These are phyloP conservation scores for Chalciporus pseudorubinellus DNA, from an alignment of 768 basidiomycete genomes.

Conservation along the genomic window DNA sequence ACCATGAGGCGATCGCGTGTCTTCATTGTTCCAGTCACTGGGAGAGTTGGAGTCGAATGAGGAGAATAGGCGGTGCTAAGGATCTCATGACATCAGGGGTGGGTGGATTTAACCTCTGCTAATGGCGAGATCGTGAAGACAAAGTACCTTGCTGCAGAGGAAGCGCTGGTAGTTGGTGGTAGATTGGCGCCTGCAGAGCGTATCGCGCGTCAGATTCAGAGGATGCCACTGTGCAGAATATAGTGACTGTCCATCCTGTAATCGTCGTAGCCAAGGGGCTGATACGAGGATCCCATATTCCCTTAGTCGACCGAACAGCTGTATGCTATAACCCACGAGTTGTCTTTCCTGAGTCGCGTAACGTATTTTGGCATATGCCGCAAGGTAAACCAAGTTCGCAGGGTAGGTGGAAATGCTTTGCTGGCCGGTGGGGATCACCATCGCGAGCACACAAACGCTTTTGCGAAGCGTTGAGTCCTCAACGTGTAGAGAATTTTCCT, in stretches of 20 bases:
- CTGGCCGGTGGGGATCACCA: neutral
- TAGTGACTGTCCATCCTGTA: conserved; percentile 20
- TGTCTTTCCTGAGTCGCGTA: conserved; percentile 3
- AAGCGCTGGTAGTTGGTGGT: neutral
- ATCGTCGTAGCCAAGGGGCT: neutral
- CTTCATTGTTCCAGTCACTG: neutral
- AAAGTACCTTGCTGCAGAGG: conserved; percentile 7
- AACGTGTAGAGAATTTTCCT: too few species aligned
- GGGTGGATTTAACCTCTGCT: conserved; percentile 21
- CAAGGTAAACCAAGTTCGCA: neutral
- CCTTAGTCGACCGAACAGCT: neutral
- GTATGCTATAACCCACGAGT: neutral
- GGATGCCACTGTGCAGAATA: neutral
- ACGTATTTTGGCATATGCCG: conserved; percentile 1
- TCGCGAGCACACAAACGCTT: neutral
- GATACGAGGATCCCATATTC: neutral
- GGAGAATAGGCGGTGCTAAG: conserved; percentile 12
- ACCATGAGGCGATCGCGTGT: conserved; percentile 33
- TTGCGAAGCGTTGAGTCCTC: too few species aligned
- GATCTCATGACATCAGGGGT: conserved; percentile 19
- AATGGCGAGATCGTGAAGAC: conserved; percentile 19
- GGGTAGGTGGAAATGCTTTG: neutral
- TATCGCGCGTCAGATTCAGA: neutral
- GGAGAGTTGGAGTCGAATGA: neutral
- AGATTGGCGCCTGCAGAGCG: neutral